A percentile compares a stretch with the other conserved stretches of the same genome.
Evolutionary conservation across 192 early-diverging fungal genomes (phyloP).

Genomic region (Coemansia sp.): DNA sequence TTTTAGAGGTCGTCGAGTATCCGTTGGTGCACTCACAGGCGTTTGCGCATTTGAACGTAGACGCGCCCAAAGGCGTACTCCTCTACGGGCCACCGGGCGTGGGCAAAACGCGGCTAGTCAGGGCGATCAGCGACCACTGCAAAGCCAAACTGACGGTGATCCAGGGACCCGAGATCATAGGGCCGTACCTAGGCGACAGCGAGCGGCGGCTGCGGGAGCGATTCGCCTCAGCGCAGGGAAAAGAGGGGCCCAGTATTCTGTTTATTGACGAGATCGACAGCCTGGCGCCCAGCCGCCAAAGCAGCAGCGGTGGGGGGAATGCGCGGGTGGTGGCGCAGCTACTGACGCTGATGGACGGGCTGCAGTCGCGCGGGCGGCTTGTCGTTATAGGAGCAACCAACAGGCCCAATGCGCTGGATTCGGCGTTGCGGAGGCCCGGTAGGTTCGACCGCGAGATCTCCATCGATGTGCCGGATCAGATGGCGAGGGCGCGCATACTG

Average conservation of each 20-base stretch:
- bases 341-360: slow-evolving; percentile 99
- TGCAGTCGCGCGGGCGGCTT: slow-evolving; percentile 93
- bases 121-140: slow-evolving; percentile 63
- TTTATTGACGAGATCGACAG: slow-evolving; percentile 97
- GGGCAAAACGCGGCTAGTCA: slow-evolving; percentile 90
- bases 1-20: slow-evolving; percentile 77
- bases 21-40: slow-evolving; percentile 67
- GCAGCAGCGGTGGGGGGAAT: slow-evolving; percentile 59
- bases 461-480: slow-evolving; percentile 62
- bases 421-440: slow-evolving; percentile 92
- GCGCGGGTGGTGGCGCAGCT: slow-evolving; percentile 96
- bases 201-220: slow-evolving; percentile 71
- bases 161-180: slow-evolving; percentile 82
- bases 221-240: slow-evolving; percentile 67
- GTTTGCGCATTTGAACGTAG: slow-evolving; percentile 66
- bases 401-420: slow-evolving; percentile 94
- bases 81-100: slow-evolving; percentile 94
- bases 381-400: slow-evolving; percentile 99
- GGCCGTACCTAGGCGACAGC: slow-evolving; percentile 84
- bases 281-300: slow-evolving; percentile 22
- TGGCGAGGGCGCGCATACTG: background rate
- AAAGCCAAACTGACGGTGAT: slow-evolving; percentile 69
- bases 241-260: slow-evolving; percentile 64
- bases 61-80: slow-evolving; percentile 84
- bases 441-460: slow-evolving; percentile 97